phyloP scores from a whole-genome alignment of 257 asterid genomes.

The Mentha longifolia region DNA sequence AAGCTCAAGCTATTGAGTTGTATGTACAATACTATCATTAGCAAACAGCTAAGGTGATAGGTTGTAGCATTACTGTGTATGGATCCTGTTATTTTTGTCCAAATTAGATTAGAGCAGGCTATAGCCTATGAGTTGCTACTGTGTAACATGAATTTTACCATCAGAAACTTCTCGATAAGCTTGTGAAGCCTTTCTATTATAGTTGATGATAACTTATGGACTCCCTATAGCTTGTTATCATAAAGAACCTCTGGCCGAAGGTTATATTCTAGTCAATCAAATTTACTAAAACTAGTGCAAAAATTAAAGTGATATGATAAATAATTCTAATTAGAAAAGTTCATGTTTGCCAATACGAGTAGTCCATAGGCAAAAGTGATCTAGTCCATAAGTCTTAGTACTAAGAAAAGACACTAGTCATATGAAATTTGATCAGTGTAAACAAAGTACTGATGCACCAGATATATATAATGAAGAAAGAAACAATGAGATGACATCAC shows the following conservation, averaged over 20 bases:
- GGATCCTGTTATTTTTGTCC: too few relatives aligned
- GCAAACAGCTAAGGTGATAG: too few relatives aligned
- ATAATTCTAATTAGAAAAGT: background rate
- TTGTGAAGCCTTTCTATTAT: background rate
- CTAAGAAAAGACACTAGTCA: background rate
- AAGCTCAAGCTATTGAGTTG: background rate
- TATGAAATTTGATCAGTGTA: background rate
- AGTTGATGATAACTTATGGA: background rate
- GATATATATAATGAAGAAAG: background rate
- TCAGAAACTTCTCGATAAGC: background rate
- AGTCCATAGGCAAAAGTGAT: background rate
- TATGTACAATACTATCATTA: too few relatives aligned
- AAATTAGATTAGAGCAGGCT: background rate
- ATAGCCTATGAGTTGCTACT: background rate
- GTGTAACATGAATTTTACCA: background rate
- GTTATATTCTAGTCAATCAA: conserved; percentile 1
- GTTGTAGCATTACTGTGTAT: too few relatives aligned
- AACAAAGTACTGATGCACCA: background rate
- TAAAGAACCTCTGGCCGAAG: background rate
- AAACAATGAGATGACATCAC: background rate
- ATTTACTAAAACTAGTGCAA: background rate
- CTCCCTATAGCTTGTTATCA: conserved; percentile 1
- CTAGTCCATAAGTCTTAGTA: too few relatives aligned
- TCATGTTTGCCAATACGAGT: background rate
- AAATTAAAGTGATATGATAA: background rate